These are phyloP conservation scores for Aurinia saxatilis DNA, from an alignment of 345 rosid genomes.

Conservation along the genomic window DNA sequence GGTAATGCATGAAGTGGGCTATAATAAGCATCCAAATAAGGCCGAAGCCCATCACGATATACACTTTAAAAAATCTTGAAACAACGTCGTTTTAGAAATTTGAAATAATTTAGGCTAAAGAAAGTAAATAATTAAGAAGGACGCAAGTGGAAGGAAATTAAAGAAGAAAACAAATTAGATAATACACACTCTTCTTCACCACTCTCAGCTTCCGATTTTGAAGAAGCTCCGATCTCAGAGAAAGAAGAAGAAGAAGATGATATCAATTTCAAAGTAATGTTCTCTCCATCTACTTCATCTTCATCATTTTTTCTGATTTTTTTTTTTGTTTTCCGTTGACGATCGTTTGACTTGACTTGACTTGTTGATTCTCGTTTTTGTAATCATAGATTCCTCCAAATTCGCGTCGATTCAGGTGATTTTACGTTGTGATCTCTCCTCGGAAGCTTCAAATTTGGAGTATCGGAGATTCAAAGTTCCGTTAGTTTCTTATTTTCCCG, in stretches of 20 bases:
- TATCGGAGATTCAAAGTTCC: neutral
- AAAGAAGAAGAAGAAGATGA: slow-evolving; percentile 8
- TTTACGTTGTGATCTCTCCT: neutral
- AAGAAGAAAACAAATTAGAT: neutral
- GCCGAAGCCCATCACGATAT: neutral
- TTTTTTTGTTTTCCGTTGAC: neutral
- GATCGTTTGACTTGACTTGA: slow-evolving; percentile 1
- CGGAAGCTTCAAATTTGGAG: neutral
- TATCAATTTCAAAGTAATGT: neutral
- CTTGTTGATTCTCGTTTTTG: neutral
- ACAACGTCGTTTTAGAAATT: neutral
- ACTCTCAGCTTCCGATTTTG: neutral
- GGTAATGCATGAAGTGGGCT: neutral
- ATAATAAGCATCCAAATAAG: neutral
- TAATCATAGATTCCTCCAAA: slow-evolving; percentile 11
- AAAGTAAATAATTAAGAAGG: neutral
- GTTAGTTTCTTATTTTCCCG: neutral
- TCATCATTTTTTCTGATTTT: neutral
- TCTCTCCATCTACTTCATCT: neutral
- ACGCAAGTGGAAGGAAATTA: neutral
- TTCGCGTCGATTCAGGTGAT: neutral
- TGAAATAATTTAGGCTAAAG: neutral
- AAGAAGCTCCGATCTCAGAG: slow-evolving; percentile 8
- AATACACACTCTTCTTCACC: too few species aligned
- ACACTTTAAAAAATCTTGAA: neutral